Percentiles rank a stretch among this genome's conserved stretches.
phyloP scores from a whole-genome alignment of 495 filamentous ascomycete genomes.

The Lindgomyces ingoldianus region DNA sequence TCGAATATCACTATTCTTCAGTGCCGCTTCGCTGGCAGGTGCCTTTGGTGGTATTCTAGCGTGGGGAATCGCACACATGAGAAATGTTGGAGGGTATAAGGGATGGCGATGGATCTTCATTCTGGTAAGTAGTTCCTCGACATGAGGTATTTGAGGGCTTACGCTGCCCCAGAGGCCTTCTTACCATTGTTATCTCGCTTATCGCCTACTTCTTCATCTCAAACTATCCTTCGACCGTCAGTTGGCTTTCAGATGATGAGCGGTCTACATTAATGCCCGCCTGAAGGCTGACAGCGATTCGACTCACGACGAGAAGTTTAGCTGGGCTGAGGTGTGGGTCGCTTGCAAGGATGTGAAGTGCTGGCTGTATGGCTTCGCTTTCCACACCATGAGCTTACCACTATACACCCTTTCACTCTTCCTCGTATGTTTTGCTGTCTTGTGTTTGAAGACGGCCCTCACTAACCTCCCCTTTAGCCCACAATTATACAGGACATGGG shows the following conservation, averaged over 20 bases:
- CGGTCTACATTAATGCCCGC: slow-evolving; percentile 59
- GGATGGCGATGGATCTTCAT: slow-evolving; percentile 90
- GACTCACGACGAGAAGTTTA: slow-evolving; percentile 64
- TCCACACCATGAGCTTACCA: slow-evolving; percentile 69
- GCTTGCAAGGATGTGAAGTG: slow-evolving; percentile 71
- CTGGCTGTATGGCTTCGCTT: slow-evolving; percentile 71
- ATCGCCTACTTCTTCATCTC: slow-evolving; percentile 69
- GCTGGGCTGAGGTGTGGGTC: slow-evolving; percentile 62
- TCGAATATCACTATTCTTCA: slow-evolving; percentile 75
- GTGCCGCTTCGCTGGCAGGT: slow-evolving; percentile 70
- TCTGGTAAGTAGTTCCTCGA: too few species aligned
- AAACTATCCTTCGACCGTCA: slow-evolving; percentile 70
- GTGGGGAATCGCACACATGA: slow-evolving; percentile 63
- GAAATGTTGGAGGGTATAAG: slow-evolving; percentile 60
- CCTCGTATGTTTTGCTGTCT: slow-evolving; percentile 9
- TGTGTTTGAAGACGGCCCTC: neutral
- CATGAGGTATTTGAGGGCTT: neutral
- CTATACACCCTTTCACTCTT: slow-evolving; percentile 38
- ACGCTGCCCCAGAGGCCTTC: slow-evolving; percentile 50
- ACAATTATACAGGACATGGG: slow-evolving; percentile 55
- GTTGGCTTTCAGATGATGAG: slow-evolving; percentile 67
- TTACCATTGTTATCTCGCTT: slow-evolving; percentile 64
- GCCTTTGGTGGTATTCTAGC: slow-evolving; percentile 80
- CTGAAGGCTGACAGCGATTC: slow-evolving; percentile 63
- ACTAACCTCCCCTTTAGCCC: slow-evolving; percentile 37